Conservation (phyloP, 257 asterid species). For the Solanum infundibuliforme region DNA sequence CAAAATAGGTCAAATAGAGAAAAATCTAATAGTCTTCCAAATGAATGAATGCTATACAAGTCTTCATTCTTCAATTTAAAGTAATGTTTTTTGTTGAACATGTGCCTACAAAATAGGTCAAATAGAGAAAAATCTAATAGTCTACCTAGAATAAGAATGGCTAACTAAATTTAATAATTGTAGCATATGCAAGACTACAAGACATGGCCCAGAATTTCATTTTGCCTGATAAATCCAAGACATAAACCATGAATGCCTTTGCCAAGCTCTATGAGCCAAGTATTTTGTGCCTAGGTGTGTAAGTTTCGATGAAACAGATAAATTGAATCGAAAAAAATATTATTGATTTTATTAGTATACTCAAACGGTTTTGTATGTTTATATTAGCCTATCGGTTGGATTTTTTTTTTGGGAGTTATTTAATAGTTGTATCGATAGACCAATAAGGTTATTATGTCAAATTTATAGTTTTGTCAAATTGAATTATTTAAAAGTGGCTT, state of each 20-base stretch:
- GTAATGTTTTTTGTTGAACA: neutral
- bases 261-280: neutral
- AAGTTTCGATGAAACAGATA: neutral
- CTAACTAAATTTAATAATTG: neutral
- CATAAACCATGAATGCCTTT: neutral
- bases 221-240: slow-evolving; percentile 21
- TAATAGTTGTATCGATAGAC: neutral
- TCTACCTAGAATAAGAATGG: neutral
- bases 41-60: neutral
- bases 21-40: neutral
- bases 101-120: neutral
- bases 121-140: neutral
- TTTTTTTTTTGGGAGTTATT: neutral
- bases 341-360: neutral
- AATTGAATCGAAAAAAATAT: neutral
- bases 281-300: neutral
- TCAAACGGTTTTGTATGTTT: neutral
- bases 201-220: neutral
- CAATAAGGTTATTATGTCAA: neutral
- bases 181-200: neutral
- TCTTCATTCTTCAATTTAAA: neutral
- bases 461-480: neutral
- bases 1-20: neutral
- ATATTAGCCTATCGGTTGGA: too few relatives aligned
- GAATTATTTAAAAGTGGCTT: neutral